Percentiles rank a stretch among this genome's conserved stretches.
phyloP scores from a whole-genome alignment of 768 basidiomycete species.

The Clitopilus hobsonii region DNA sequence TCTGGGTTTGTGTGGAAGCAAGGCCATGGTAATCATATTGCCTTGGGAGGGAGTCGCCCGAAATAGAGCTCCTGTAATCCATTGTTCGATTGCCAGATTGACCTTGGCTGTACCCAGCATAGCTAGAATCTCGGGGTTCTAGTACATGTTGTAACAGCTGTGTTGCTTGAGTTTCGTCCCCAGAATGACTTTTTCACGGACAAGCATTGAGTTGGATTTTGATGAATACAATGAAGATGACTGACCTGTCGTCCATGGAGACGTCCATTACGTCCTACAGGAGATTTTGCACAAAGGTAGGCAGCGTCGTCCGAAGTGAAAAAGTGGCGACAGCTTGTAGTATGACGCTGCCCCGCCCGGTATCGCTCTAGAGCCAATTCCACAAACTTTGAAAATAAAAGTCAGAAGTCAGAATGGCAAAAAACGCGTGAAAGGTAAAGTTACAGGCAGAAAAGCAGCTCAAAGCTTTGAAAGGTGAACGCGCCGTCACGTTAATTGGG shows the following conservation, averaged over 20 bases:
- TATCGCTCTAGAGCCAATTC: not conserved
- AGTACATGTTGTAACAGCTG: slow-evolving; percentile 47
- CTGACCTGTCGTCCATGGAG: slow-evolving; percentile 27
- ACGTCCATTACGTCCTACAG: not conserved
- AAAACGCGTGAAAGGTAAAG: not conserved
- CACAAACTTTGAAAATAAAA: not conserved
- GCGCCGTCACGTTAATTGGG: not conserved
- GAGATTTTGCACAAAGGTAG: not conserved
- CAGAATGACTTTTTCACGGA: slow-evolving; percentile 30
- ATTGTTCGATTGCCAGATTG: slow-evolving; percentile 12
- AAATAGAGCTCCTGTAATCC: slow-evolving; percentile 25
- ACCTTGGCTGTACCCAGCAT: slow-evolving; percentile 12
- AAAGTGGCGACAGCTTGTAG: not conserved
- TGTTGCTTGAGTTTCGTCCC: slow-evolving; percentile 47
- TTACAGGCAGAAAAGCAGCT: not conserved
- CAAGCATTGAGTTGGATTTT: slow-evolving; percentile 5
- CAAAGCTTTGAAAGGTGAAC: not conserved
- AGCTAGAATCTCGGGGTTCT: slow-evolving; percentile 16
- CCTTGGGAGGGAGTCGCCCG: slow-evolving; percentile 35
- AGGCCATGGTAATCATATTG: slow-evolving; percentile 57
- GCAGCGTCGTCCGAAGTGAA: not conserved
- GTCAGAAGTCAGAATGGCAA: too few species aligned
- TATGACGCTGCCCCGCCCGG: not conserved
- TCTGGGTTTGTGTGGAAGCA: slow-evolving; percentile 50
- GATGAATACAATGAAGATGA: slow-evolving; percentile 10